phyloP scores from a whole-genome alignment of 441 rosid species.

The Populus hybrid region DNA sequence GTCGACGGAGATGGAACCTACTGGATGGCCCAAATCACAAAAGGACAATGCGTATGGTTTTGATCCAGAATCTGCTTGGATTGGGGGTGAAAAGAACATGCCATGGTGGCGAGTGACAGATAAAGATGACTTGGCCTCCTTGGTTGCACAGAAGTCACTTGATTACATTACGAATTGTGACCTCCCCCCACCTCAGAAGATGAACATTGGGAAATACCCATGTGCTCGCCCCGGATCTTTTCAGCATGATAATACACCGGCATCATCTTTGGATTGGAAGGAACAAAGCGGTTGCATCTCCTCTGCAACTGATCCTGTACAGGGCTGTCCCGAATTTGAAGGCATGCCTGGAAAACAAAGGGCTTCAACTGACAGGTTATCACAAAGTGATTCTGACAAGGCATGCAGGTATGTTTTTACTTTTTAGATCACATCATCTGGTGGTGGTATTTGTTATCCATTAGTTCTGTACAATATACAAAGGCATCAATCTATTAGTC shows the following conservation, averaged over 20 bases:
- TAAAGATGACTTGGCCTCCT: constrained; percentile 74
- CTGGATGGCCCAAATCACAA: constrained; percentile 33
- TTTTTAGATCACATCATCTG: not conserved
- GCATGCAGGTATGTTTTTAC: constrained; percentile 41
- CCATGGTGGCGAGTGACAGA: constrained; percentile 96
- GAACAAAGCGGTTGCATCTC: constrained; percentile 24
- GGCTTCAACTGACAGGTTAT: constrained; percentile 31
- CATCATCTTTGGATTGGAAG: constrained; percentile 36
- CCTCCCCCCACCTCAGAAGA: constrained; percentile 88
- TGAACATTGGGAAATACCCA: constrained; percentile 44
- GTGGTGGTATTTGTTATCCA: not conserved
- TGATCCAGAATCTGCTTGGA: constrained; percentile 64
- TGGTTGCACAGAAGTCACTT: constrained; percentile 80
- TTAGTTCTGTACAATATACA: not conserved
- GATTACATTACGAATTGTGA: constrained; percentile 81
- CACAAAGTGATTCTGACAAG: constrained; percentile 33
- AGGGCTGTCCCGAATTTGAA: constrained; percentile 23
- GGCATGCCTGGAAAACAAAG: constrained; percentile 27
- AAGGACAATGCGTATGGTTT: constrained; percentile 37
- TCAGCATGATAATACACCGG: constrained; percentile 26
- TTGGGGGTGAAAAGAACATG: constrained; percentile 49
- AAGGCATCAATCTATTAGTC: not conserved
- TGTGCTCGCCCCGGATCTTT: constrained; percentile 36
- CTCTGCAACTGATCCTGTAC: constrained; percentile 25
- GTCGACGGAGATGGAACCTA: constrained; percentile 32